phyloP scores from a whole-genome alignment of 2,329 filamentous ascomycete species.

The Aspergillaceae sp. region DNA sequence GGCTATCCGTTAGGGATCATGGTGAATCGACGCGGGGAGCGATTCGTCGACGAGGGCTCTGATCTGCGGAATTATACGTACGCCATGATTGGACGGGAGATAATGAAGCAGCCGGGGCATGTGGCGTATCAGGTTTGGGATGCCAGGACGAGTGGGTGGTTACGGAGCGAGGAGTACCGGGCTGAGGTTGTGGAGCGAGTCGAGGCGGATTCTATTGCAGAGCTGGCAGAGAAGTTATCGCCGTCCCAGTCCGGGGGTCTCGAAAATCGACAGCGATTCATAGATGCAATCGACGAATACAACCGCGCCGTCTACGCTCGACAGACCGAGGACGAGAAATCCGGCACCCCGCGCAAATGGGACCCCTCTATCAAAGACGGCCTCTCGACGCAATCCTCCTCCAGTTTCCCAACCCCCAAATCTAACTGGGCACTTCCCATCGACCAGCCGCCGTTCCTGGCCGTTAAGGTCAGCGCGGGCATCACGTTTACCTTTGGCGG shows the following conservation, averaged over 20 bases:
- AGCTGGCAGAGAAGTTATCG: conserved; percentile 46
- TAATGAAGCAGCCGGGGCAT: conserved; percentile 50
- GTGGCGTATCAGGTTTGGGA: conserved; percentile 61
- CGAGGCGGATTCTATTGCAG: conserved; percentile 43
- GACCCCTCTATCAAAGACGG: conserved; percentile 56
- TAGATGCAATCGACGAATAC: conserved; percentile 47
- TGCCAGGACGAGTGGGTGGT: conserved; percentile 41
- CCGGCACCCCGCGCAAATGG: conserved; percentile 32
- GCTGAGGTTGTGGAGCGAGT: conserved; percentile 50
- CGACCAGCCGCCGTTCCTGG: conserved; percentile 50
- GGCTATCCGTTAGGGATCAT: conserved; percentile 60
- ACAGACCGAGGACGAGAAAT: conserved; percentile 35
- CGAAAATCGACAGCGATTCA: conserved; percentile 37
- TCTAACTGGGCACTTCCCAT: conserved; percentile 59
- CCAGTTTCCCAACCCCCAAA: conserved; percentile 45
- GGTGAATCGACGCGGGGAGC: conserved; percentile 49
- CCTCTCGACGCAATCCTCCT: conserved; percentile 49
- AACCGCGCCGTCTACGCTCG: conserved; percentile 49
- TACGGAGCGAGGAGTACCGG: conserved; percentile 55
- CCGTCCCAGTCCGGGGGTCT: conserved; percentile 36
- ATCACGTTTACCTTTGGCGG: conserved; percentile 64
- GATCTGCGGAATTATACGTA: conserved; percentile 62
- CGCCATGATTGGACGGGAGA: conserved; percentile 55
- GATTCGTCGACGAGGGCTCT: conserved; percentile 59
- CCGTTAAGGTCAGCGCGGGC: conserved; percentile 56